Evolutionary conservation across 1,284 basidiomycete species (phyloP).

Genomic region (Butyriboletus appendiculatus): DNA sequence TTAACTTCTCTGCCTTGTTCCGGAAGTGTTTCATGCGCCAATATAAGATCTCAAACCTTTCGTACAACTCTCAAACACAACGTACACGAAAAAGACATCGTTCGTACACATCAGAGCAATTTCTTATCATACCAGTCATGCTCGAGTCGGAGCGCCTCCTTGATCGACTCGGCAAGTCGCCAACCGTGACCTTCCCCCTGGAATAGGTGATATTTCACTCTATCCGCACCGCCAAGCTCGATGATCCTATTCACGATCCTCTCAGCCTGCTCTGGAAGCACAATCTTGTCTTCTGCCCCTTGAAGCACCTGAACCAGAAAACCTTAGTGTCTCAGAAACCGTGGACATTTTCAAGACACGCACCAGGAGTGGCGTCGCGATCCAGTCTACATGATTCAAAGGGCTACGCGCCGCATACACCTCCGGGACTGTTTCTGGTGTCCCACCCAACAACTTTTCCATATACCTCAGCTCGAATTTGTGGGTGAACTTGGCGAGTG

Average conservation of each 20-base stretch:
- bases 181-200: slow-evolving; percentile 58
- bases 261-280: slow-evolving; percentile 54
- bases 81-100: too few species aligned
- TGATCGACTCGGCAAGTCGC: slow-evolving; percentile 47
- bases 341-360: not conserved
- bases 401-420: slow-evolving; percentile 33
- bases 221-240: slow-evolving; percentile 37
- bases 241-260: slow-evolving; percentile 45
- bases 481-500: slow-evolving; percentile 56
- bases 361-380: slow-evolving; percentile 28
- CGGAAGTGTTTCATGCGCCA: not conserved
- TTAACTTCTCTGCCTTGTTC: not conserved
- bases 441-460: slow-evolving; percentile 58
- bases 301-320: slow-evolving; percentile 44
- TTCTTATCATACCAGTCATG: slow-evolving; percentile 32
- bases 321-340: not conserved
- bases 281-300: slow-evolving; percentile 50
- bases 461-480: slow-evolving; percentile 67
- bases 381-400: slow-evolving; percentile 26
- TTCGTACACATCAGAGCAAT: slow-evolving; percentile 10
- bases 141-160: slow-evolving; percentile 44
- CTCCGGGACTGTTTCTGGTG: slow-evolving; percentile 26
- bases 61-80: too few species aligned
- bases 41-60: too few species aligned
- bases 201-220: slow-evolving; percentile 49